These are phyloP conservation scores for Mortierella sp. DNA, from an alignment of 371 early-diverging fungal genomes.

Conservation along the genomic window DNA sequence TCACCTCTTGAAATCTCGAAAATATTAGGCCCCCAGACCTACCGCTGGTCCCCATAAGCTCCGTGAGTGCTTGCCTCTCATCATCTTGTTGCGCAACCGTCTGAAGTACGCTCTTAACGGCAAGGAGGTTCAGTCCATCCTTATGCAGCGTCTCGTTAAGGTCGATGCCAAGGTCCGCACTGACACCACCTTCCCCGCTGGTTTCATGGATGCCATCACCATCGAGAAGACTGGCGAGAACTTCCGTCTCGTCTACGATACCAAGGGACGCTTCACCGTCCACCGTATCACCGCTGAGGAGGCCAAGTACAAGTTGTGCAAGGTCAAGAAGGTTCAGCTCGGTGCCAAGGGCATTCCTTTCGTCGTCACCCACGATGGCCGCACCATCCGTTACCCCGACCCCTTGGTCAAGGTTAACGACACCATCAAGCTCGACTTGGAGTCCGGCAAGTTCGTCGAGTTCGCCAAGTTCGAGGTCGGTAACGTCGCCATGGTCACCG, in stretches of 20 bases:
- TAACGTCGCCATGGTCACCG: conserved; percentile 97
- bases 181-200: conserved; percentile 98
- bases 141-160: conserved; percentile 98
- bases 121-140: conserved; percentile 97
- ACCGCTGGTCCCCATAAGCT: conserved; percentile 99
- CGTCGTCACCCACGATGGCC: conserved; percentile 99
- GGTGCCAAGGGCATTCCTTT: conserved; percentile 97
- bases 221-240: conserved; percentile 99
- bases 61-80: conserved; percentile 98
- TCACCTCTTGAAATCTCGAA: no score
- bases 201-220: conserved; percentile 99
- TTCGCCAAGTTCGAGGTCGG: conserved; percentile 97
- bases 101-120: conserved; percentile 99
- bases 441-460: conserved; percentile 93
- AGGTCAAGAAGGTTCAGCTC: conserved; percentile 96
- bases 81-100: conserved; percentile 99
- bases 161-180: conserved; percentile 99
- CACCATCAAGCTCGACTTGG: conserved; percentile 98
- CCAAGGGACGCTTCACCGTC: conserved; percentile 99
- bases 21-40: conserved; percentile 94
- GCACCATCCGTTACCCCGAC: conserved; percentile 99
- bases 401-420: conserved; percentile 99
- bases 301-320: conserved; percentile 99
- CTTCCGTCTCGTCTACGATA: conserved; percentile 99
- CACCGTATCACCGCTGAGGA: conserved; percentile 99